A percentile compares a stretch with the other conserved stretches of the same genome.
These are phyloP conservation scores for Solanum sitiens DNA, from an alignment of 257 asterid genomes.

Conservation along the genomic window DNA sequence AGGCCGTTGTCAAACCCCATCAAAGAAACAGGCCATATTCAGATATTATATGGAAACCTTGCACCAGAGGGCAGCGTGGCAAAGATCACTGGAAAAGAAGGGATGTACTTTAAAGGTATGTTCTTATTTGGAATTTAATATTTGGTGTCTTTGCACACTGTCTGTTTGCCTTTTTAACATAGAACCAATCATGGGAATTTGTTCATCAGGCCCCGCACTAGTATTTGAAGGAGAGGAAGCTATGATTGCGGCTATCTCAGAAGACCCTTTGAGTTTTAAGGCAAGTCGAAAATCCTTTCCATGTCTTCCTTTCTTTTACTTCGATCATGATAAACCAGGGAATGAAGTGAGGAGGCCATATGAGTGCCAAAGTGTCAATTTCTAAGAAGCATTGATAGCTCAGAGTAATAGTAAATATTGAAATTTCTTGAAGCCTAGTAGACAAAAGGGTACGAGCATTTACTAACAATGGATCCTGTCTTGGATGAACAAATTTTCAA, in stretches of 20 bases:
- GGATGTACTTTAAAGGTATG: conserved; percentile 78
- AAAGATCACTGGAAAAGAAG: conserved; percentile 97
- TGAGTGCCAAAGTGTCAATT: neutral
- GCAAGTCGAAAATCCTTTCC: conserved; percentile 18
- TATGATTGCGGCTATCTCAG: conserved; percentile 82
- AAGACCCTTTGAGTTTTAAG: conserved; percentile 69
- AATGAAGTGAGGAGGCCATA: neutral
- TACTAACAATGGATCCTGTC: neutral
- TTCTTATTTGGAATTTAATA: neutral
- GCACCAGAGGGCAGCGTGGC: conserved; percentile 99
- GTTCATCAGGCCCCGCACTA: conserved; percentile 69
- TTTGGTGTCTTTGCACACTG: neutral
- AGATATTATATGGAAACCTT: conserved; percentile 81
- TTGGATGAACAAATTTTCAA: neutral
- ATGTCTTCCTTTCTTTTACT: neutral
- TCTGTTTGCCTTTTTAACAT: neutral
- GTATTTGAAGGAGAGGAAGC: conserved; percentile 97
- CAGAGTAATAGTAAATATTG: neutral
- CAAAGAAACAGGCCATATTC: conserved; percentile 88
- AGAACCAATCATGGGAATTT: neutral
- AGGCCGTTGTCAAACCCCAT: conserved; percentile 84
- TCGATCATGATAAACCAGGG: neutral
- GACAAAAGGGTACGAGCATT: neutral
- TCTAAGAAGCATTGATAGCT: neutral
- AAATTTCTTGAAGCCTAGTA: neutral